These are phyloP conservation scores for Pseudogymnoascus sp. DNA, from an alignment of 2,329 filamentous ascomycete genomes.

Conservation along the genomic window DNA sequence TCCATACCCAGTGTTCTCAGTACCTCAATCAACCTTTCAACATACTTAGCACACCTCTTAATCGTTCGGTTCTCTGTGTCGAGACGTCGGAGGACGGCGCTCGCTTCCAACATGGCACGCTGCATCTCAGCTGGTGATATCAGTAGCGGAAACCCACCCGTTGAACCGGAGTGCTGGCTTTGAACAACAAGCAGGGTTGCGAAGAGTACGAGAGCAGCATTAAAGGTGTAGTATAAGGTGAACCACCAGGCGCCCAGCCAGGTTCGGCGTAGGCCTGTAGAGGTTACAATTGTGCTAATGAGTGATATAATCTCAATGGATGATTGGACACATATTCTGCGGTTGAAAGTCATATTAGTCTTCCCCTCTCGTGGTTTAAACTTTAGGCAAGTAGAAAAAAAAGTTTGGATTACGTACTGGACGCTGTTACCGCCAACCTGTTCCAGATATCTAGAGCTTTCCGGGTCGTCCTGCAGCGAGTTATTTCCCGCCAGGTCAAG, in stretches of 20 bases:
- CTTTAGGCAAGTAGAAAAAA: conserved; percentile 21
- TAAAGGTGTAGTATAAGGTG: conserved; percentile 32
- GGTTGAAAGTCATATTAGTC: not conserved
- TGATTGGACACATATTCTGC: conserved; percentile 23
- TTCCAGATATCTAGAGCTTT: not conserved
- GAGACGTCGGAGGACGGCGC: conserved; percentile 21
- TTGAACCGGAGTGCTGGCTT: not conserved
- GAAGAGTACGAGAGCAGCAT: conserved; percentile 18
- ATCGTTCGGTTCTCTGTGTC: conserved; percentile 28
- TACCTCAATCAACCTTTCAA: conserved; percentile 21
- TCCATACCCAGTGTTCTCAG: conserved; percentile 10
- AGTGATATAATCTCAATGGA: conserved; percentile 31
- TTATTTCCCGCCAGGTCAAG: conserved; percentile 24
- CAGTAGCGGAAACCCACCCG: conserved; percentile 9
- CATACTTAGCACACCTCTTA: conserved; percentile 26
- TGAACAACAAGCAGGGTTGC: not conserved
- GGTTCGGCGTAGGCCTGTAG: conserved; percentile 13
- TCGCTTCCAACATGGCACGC: conserved; percentile 20
- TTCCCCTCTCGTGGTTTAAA: conserved; percentile 18
- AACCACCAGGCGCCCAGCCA: conserved; percentile 36
- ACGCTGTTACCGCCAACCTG: conserved; percentile 30
- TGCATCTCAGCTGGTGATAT: conserved; percentile 12
- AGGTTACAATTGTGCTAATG: conserved; percentile 23
- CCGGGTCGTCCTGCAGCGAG: conserved; percentile 19
- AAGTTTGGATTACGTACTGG: conserved; percentile 11